phyloP scores from a whole-genome alignment of 1,139 yeast genomes.

The Yamadazyma atlantica region DNA sequence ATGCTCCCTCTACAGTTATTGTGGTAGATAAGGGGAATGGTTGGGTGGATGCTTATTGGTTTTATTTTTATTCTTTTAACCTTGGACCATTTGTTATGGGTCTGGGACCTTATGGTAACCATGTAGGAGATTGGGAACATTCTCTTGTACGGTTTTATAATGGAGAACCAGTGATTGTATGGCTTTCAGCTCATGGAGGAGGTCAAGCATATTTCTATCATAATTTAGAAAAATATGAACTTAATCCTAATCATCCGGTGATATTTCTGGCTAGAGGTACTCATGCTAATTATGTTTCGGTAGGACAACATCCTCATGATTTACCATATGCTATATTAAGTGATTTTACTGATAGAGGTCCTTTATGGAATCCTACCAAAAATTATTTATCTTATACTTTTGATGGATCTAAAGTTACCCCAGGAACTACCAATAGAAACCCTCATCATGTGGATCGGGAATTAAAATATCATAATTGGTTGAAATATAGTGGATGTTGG shows the following conservation, averaged over 20 bases:
- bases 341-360: slow-evolving; percentile 94
- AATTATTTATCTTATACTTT: slow-evolving; percentile 80
- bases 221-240: slow-evolving; percentile 68
- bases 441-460: slow-evolving; percentile 57
- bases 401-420: slow-evolving; percentile 53
- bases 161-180: slow-evolving; percentile 83
- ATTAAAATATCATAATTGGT: slow-evolving; percentile 70
- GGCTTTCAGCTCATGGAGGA: slow-evolving; percentile 99
- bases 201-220: slow-evolving; percentile 84
- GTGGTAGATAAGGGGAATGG: slow-evolving; percentile 93
- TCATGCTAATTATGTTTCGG: slow-evolving; percentile 95
- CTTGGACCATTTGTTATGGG: slow-evolving; percentile 98
- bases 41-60: slow-evolving; percentile 94
- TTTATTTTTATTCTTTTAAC: slow-evolving; percentile 91
- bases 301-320: slow-evolving; percentile 95
- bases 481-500: slow-evolving; percentile 82
- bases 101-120: slow-evolving; percentile 94
- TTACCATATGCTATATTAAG: slow-evolving; percentile 86
- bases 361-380: slow-evolving; percentile 87
- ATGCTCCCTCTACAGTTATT: slow-evolving; percentile 80
- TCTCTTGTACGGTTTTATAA: slow-evolving; percentile 79
- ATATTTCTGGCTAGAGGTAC: slow-evolving; percentile 93
- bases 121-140: slow-evolving; percentile 98
- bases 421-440: slow-evolving; percentile 42
- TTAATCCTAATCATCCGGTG: slow-evolving; percentile 56